A percentile compares a stretch with the other conserved stretches of the same genome.
Evolutionary conservation across 768 basidiomycete species (phyloP).

Genomic region (Phylloporus sp.): DNA sequence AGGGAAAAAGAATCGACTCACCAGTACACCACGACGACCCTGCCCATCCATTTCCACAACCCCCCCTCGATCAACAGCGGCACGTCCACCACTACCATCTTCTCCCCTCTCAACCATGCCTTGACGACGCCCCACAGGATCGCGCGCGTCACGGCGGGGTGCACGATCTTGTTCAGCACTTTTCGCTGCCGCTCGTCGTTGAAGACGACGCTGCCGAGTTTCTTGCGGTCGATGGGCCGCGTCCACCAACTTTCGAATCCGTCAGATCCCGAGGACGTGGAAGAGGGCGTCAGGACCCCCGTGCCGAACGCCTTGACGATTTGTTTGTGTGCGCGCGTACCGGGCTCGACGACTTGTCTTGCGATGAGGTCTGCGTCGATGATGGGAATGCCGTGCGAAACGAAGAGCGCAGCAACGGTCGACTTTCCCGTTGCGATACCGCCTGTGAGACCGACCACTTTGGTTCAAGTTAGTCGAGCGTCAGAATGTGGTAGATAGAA

Average conservation of each 20-base stretch:
- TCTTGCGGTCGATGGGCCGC: conserved; percentile 75
- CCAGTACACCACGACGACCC: conserved; percentile 91
- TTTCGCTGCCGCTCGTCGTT: conserved; percentile 65
- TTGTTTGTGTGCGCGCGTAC: conserved; percentile 62
- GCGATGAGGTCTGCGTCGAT: conserved; percentile 92
- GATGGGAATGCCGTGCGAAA: conserved; percentile 64
- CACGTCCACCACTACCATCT: conserved; percentile 80
- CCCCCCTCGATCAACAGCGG: conserved; percentile 89
- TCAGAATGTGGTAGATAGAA: background rate
- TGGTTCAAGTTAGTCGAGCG: background rate
- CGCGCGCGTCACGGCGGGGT: conserved; percentile 82
- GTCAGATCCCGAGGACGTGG: background rate
- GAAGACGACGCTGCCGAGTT: conserved; percentile 83
- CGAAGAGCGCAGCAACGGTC: conserved; percentile 74
- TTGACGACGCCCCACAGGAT: conserved; percentile 65
- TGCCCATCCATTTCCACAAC: conserved; percentile 77
- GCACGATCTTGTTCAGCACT: conserved; percentile 78
- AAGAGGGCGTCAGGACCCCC: conserved; percentile 47
- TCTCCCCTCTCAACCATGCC: conserved; percentile 74
- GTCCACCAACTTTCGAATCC: conserved; percentile 30
- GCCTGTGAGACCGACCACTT: conserved; percentile 93
- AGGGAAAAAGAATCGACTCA: conserved; percentile 37
- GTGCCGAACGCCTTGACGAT: conserved; percentile 71
- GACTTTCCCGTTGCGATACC: conserved; percentile 98
- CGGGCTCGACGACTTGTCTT: conserved; percentile 79